phyloP scores from a whole-genome alignment of 176 grass and related monocot species.

The Tillandsia leiboldiana region DNA sequence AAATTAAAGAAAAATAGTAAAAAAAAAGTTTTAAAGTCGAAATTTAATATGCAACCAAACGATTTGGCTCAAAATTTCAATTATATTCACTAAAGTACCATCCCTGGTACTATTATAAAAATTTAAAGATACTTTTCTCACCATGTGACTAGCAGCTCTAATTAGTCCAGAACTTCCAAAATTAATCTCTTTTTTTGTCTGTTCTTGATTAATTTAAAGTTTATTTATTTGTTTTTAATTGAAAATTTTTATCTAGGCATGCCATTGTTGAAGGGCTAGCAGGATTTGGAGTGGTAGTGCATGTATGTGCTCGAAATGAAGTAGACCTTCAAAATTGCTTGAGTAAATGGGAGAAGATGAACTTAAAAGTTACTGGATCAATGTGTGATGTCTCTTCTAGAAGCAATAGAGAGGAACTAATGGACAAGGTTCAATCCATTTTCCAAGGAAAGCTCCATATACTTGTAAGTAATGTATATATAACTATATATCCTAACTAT shows the following conservation, averaged over 20 bases:
- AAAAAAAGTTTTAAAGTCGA: too few species aligned
- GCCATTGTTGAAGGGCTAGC: slow-evolving; percentile 40
- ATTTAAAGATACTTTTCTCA: too few species aligned
- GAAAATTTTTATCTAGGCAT: slow-evolving; percentile 3
- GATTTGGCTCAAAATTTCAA: too few species aligned
- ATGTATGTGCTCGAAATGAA: slow-evolving; percentile 30
- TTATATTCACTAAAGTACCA: too few species aligned
- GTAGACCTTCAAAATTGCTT: slow-evolving; percentile 24
- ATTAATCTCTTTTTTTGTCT: too few species aligned
- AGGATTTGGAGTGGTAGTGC: slow-evolving; percentile 24
- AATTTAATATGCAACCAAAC: too few species aligned
- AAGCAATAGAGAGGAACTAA: slow-evolving; percentile 18
- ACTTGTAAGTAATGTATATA: slow-evolving; percentile 13
- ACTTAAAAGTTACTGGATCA: slow-evolving; percentile 12
- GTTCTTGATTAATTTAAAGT: too few species aligned
- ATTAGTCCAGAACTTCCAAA: too few species aligned
- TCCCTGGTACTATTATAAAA: too few species aligned
- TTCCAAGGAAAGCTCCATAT: slow-evolving; percentile 35
- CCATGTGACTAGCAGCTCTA: too few species aligned
- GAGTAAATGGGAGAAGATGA: slow-evolving; percentile 15
- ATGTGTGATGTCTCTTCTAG: slow-evolving; percentile 35
- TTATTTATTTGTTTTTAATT: too few species aligned
- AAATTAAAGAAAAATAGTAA: too few species aligned
- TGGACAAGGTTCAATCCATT: slow-evolving; percentile 8
- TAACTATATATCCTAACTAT: background rate